Evolutionary conservation across 768 basidiomycete species (phyloP).

Genomic region (Pholiota conissans): DNA sequence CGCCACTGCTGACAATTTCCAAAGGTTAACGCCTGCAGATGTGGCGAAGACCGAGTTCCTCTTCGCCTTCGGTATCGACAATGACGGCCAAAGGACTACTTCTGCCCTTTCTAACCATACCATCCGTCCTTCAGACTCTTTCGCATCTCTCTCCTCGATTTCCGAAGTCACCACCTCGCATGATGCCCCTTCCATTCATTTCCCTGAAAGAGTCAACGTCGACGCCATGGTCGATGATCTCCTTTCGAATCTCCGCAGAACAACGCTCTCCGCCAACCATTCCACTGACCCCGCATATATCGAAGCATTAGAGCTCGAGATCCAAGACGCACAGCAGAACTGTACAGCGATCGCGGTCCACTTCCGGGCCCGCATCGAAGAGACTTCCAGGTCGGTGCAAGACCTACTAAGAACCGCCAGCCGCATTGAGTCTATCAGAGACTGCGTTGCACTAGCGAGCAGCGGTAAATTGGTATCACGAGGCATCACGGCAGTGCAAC

Average conservation of each 20-base stretch:
- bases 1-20: slow-evolving; percentile 4
- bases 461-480: slow-evolving; percentile 40
- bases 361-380: slow-evolving; percentile 54
- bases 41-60: slow-evolving; percentile 69
- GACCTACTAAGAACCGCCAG: slow-evolving; percentile 44
- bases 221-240: slow-evolving; percentile 45
- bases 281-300: slow-evolving; percentile 36
- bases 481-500: slow-evolving; percentile 30
- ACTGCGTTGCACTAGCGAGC: slow-evolving; percentile 42
- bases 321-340: slow-evolving; percentile 49
- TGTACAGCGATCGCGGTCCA: slow-evolving; percentile 46
- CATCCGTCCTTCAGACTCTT: slow-evolving; percentile 48
- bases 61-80: slow-evolving; percentile 58
- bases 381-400: slow-evolving; percentile 48
- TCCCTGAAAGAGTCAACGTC: slow-evolving; percentile 44
- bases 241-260: slow-evolving; percentile 53
- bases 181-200: slow-evolving; percentile 36
- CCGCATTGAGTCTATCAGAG: slow-evolving; percentile 43
- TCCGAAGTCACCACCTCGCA: slow-evolving; percentile 31
- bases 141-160: slow-evolving; percentile 50
- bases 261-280: slow-evolving; percentile 43
- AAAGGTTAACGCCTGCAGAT: slow-evolving; percentile 64
- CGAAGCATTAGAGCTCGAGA: slow-evolving; percentile 41
- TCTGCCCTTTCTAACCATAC: slow-evolving; percentile 59
- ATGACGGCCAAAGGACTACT: slow-evolving; percentile 45